Evolutionary conservation across 2,329 filamentous ascomycete species (phyloP), one percentile per base, ranked within the genome.

Genomic region (Passalora sequoiae): DNA sequence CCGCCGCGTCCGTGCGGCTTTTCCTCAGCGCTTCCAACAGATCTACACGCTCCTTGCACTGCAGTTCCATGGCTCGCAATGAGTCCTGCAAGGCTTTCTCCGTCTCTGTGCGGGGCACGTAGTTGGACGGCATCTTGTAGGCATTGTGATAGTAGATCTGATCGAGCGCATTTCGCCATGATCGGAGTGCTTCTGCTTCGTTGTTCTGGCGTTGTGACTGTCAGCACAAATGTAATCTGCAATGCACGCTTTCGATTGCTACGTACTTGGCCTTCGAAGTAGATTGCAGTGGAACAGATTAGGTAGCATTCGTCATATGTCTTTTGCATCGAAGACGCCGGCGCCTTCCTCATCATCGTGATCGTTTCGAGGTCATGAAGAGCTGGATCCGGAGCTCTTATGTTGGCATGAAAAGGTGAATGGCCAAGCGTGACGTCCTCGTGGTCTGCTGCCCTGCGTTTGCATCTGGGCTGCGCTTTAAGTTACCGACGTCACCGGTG

Each of bases 271-370:
- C 84, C 81, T 70, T 98, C 92, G 66, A 95, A 96, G 69, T 95
- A 96, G 40, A 95, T 86, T 28, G 91, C 91, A 1, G 89, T 97
- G 10, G 89, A 96, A 69, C 89, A 96, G 62, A 84, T 89, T 58
- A 96, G 71, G 69, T 95, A 96, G 67, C 86, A 89, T 67, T 97
- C 89, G 71, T 97, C 91, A 70, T 97, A 97, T 43, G 89, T 94
- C 77, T 95, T 96, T 71, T 97, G 91, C 66, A 96, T 80, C 50
- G 81, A 81, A 67, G 84, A 81, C 62, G 81, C 75, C 50, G 74
- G 72, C 62, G 80, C 81, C 65, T 71, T 71, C 61, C 56, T 52
- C 49, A 58, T 50, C 58, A 60, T 60, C 25, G 38, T 54, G 45
- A 33, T 12, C 19, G 43, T 42, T 20, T 29, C 25, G 35, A 21